Percentiles rank a stretch among this genome's conserved stretches.
Conservation (phyloP, 225 moss, liverwort and hornwort species). For the Bryum argenteum region DNA sequence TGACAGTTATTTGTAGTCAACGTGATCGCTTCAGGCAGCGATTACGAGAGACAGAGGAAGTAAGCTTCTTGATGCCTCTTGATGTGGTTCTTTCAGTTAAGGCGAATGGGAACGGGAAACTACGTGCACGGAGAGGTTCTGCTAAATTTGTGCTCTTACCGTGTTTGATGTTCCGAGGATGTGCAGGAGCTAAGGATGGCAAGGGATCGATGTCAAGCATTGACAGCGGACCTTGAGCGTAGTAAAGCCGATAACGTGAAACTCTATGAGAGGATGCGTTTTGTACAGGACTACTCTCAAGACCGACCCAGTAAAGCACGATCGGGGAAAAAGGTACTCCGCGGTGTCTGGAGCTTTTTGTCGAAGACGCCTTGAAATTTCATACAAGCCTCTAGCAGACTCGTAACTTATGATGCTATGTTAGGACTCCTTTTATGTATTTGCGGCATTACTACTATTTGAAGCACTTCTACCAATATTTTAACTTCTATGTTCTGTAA, state of each 20-base stretch:
- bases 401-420: background rate
- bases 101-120: slow-evolving; percentile 2
- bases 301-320: slow-evolving; percentile 70
- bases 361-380: background rate
- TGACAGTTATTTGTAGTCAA: slow-evolving; percentile 94
- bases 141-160: slow-evolving; percentile 6
- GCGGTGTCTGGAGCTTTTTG: background rate
- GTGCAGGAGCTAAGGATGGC: slow-evolving; percentile 76
- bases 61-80: slow-evolving; percentile 26
- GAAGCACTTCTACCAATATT: slow-evolving; percentile 8
- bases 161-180: slow-evolving; percentile 5
- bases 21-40: slow-evolving; percentile 91
- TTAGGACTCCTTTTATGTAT: slow-evolving; percentile 1
- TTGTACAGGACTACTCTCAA: slow-evolving; percentile 89
- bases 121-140: background rate
- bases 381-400: background rate
- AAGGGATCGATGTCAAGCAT: slow-evolving; percentile 72
- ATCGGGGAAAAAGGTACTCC: slow-evolving; percentile 68
- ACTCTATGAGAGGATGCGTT: slow-evolving; percentile 91
- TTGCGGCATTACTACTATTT: background rate
- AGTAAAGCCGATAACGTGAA: slow-evolving; percentile 95
- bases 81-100: slow-evolving; percentile 3
- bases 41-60: slow-evolving; percentile 87
- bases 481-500: background rate
- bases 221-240: slow-evolving; percentile 79